Evolutionary conservation across 306 rosid genomes (phyloP), one percentile per base, ranked within the genome.

Genomic region (Coriaria nepalensis): DNA sequence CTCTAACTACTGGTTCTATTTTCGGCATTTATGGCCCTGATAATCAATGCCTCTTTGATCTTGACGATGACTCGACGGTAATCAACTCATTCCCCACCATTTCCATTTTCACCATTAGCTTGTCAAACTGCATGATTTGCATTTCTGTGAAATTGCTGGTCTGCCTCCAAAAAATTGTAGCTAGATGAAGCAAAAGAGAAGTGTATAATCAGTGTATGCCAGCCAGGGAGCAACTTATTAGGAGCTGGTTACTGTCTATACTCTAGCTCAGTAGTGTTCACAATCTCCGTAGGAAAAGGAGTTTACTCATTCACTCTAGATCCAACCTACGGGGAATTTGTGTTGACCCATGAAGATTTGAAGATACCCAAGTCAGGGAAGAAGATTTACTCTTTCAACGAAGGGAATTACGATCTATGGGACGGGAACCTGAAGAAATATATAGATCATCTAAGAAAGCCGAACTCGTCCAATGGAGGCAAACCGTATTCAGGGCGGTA

Each of bases 241-340:
- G 72, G 68, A 6, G 68, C 76, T 14, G 76, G 76, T n/a, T 71
- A 61, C 50, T 71, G 76, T 45, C 61, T 71, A 33, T 71, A 71
- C 53, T 65, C 76, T 56, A 71, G 76, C 61, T 65, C 76, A 12
- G 61, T 65, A 8, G 68, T 71, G n/a, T 61, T 71, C 56, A 61
- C 72, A 32, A 43, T 71, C 40, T 60, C 76, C 34, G 46, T 71
- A 13, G 76, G 76, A 39, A 61, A 56, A 33, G 68, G 76, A 38
- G 68, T 65, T 5, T 65, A 49, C 44, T 61, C 58, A 36, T 65
- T 71, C 61, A 51, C 72, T 52, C 52, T 71, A 58, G 72, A 65
- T 47, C 76, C 76, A 4, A 45, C 68, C 4, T 61, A 60, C 52
- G 76, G 76, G 6, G 76, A 71, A 52, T 64, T 70, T 46, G 75